phyloP scores from a whole-genome alignment of 495 filamentous ascomycete species.

The Hypomontagnella submonticulosa region DNA sequence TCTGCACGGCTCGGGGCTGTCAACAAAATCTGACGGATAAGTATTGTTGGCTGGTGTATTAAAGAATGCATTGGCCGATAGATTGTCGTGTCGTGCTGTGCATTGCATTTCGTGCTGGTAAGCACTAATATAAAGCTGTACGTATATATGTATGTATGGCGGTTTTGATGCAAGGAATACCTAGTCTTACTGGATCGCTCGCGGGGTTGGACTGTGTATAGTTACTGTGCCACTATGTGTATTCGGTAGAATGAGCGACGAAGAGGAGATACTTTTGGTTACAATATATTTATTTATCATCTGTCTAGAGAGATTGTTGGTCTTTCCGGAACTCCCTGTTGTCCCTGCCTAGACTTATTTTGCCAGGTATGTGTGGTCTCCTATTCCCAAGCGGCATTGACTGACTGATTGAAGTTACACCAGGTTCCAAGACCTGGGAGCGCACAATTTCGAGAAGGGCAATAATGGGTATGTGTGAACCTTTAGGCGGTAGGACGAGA shows the following conservation, averaged over 20 bases:
- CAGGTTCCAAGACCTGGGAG: constrained; percentile 20
- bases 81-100: constrained; percentile 28
- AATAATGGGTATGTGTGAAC: constrained; percentile 28
- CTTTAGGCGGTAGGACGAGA: constrained; percentile 13
- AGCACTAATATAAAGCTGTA: constrained; percentile 30
- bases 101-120: constrained; percentile 35
- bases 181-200: constrained; percentile 22
- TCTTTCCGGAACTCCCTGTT: too few species aligned
- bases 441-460: constrained; percentile 22
- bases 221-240: background rate
- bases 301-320: too few species aligned
- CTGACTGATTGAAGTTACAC: constrained; percentile 7
- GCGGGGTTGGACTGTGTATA: constrained; percentile 23
- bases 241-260: background rate
- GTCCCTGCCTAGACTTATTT: too few species aligned
- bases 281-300: background rate
- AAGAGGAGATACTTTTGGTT: background rate
- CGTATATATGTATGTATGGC: constrained; percentile 1
- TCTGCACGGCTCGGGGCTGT: constrained; percentile 22
- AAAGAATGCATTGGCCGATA: constrained; percentile 24
- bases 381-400: background rate
- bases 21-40: constrained; percentile 13
- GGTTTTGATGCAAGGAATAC: constrained; percentile 39
- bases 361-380: background rate
- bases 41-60: background rate